These are phyloP conservation scores for Allodekkera sacchari DNA, from an alignment of 805 yeast species.

Conservation along the genomic window DNA sequence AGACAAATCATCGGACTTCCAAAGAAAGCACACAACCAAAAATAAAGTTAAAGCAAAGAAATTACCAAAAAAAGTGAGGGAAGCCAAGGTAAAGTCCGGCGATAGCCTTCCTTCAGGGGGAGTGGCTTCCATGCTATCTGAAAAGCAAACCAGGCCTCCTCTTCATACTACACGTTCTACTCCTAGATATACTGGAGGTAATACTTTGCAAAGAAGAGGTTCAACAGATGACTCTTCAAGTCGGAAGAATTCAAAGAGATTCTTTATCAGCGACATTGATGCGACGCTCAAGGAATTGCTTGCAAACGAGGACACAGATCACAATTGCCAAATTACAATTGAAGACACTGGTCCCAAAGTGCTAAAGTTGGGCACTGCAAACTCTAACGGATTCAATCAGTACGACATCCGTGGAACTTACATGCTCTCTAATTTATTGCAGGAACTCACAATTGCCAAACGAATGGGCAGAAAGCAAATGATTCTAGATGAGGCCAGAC, in stretches of 20 bases:
- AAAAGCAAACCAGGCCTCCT: background rate
- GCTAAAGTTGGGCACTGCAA: constrained; percentile 71
- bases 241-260: constrained; percentile 32
- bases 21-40: background rate
- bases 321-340: constrained; percentile 74
- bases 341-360: constrained; percentile 83
- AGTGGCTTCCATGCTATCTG: background rate
- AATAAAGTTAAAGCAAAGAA: background rate
- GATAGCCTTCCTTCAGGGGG: background rate
- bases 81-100: background rate
- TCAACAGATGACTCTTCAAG: constrained; percentile 44
- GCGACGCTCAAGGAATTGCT: constrained; percentile 61
- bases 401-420: constrained; percentile 80
- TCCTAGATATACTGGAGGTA: too few species aligned
- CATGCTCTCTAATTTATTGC: constrained; percentile 77
- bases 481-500: constrained; percentile 72
- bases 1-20: background rate
- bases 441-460: constrained; percentile 83
- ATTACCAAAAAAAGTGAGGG: too few species aligned
- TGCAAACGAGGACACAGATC: constrained; percentile 76
- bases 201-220: constrained; percentile 34
- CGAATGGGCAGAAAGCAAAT: constrained; percentile 70
- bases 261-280: constrained; percentile 70
- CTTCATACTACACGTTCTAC: too few species aligned
- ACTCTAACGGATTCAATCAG: constrained; percentile 72